Conservation (phyloP, 495 filamentous ascomycete species). For the Aspergillus funiculosus region DNA sequence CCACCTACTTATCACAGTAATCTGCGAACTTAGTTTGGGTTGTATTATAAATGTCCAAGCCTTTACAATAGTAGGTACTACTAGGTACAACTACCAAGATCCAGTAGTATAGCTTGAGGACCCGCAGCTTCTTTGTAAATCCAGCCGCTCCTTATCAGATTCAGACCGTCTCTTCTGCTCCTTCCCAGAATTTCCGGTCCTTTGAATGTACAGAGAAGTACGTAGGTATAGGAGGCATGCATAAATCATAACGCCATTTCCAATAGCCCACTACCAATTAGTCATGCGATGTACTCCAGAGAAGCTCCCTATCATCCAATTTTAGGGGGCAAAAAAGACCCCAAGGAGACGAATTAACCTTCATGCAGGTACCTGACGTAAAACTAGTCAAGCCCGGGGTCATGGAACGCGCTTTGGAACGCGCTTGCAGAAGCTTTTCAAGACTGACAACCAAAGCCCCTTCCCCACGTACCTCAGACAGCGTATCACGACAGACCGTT, state of each 20-base stretch:
- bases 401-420: not conserved
- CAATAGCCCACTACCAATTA: too few relatives aligned
- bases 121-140: not conserved
- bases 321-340: too few relatives aligned
- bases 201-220: too few relatives aligned
- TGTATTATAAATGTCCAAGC: conserved; percentile 1
- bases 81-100: not conserved
- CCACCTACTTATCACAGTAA: too few relatives aligned
- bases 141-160: too few relatives aligned
- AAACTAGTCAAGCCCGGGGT: conserved; percentile 3
- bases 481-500: conserved; percentile 4
- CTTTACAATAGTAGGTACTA: not conserved
- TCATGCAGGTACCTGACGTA: conserved; percentile 13
- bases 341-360: conserved; percentile 3
- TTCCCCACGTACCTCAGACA: conserved; percentile 3
- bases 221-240: too few relatives aligned
- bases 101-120: not conserved
- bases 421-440: conserved; percentile 1
- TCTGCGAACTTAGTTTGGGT: not conserved
- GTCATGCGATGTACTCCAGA: too few relatives aligned
- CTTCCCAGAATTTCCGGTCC: not conserved
- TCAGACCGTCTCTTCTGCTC: too few relatives aligned
- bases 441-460: conserved; percentile 2
- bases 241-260: too few relatives aligned
- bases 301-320: too few relatives aligned